A percentile compares a stretch with the other conserved stretches of the same genome.
Conservation (phyloP, 2,329 filamentous ascomycete genomes). For the Mycosphaerella sp. region DNA sequence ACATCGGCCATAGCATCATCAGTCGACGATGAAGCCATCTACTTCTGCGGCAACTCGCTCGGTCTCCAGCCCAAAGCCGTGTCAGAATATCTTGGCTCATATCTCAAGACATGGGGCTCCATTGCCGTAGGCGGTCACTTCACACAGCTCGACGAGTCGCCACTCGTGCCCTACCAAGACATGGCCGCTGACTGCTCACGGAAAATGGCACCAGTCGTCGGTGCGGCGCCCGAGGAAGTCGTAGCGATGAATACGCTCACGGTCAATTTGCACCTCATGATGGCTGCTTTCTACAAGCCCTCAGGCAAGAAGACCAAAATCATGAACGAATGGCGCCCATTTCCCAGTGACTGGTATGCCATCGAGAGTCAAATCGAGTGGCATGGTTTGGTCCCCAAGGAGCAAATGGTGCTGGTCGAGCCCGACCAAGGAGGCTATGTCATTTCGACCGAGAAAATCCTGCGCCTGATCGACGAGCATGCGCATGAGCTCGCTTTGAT, state of each 20-base stretch:
- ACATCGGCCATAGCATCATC: slow-evolving; percentile 17
- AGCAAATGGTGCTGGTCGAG: slow-evolving; percentile 67
- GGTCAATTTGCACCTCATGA: slow-evolving; percentile 72
- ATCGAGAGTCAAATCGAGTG: slow-evolving; percentile 72
- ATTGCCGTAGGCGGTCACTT: slow-evolving; percentile 78
- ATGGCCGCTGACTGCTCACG: slow-evolving; percentile 68
- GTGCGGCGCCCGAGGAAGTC: slow-evolving; percentile 65
- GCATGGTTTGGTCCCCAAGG: slow-evolving; percentile 60
- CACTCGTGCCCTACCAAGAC: slow-evolving; percentile 67
- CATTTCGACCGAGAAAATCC: slow-evolving; percentile 64
- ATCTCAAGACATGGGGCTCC: slow-evolving; percentile 76
- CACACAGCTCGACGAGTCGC: slow-evolving; percentile 50
- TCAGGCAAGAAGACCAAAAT: slow-evolving; percentile 63
- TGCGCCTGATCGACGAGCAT: slow-evolving; percentile 67
- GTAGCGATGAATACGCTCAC: slow-evolving; percentile 85
- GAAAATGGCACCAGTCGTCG: slow-evolving; percentile 66
- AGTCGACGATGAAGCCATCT: slow-evolving; percentile 51
- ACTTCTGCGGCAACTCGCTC: slow-evolving; percentile 85
- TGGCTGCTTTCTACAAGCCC: slow-evolving; percentile 77
- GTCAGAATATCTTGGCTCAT: slow-evolving; percentile 58
- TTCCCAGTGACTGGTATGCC: slow-evolving; percentile 84
- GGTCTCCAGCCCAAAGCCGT: slow-evolving; percentile 72
- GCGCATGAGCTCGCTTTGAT: slow-evolving; percentile 67
- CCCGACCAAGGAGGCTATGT: slow-evolving; percentile 49
- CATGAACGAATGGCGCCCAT: slow-evolving; percentile 80